Evolutionary conservation across 148 eudicot genomes (phyloP), one percentile per base, ranked within the genome.

Genomic region (Chenopodium berlandieri): DNA sequence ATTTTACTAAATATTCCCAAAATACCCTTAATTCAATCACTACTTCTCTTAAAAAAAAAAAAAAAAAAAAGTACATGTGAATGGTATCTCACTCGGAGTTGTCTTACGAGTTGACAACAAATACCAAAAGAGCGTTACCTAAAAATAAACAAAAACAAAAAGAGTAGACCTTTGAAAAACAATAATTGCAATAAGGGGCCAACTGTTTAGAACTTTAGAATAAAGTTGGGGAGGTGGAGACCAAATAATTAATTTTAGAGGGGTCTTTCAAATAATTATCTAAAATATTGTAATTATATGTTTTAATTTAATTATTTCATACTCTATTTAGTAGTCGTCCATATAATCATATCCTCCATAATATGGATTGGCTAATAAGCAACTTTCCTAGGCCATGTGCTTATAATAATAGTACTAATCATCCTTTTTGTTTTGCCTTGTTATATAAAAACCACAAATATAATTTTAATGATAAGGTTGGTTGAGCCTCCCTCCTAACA

Each of bases 351-450:
- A 66, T 50, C 30, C 52, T 74, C 65, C 50, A 81, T 81, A 11
- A 82, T 76, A 82, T 52, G 84, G 76, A 77, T 71, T 69, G 81
- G 83, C 31, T 80, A 66, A 82, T 48, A 71, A 80, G 76, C 83
- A 76, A 75, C 60, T 70, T 75, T 76, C 17, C n/a, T 60, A 48
- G 14, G 68, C 87, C 87, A 85, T 85, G 87, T 85, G 87, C 82
- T 78, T 44, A 72, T 37, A 72, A 13, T 73, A 73, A n/a, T 70
- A 40, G 44, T 11, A 77, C 75, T 79, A 75, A 84, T 77, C 82
- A 84, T 81, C 25, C 40, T 73, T 85, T 85, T 81, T 79, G 80
- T 72, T 78, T 85, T 76, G 67, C 79, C 30, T 80, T 75, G 73
- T 48, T 11, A 67, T 10, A 82, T 78, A 78, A 73, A 67, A 64